These are phyloP conservation scores for Sporothrix protearum DNA, from an alignment of 2,329 filamentous ascomycete species.

Conservation along the genomic window DNA sequence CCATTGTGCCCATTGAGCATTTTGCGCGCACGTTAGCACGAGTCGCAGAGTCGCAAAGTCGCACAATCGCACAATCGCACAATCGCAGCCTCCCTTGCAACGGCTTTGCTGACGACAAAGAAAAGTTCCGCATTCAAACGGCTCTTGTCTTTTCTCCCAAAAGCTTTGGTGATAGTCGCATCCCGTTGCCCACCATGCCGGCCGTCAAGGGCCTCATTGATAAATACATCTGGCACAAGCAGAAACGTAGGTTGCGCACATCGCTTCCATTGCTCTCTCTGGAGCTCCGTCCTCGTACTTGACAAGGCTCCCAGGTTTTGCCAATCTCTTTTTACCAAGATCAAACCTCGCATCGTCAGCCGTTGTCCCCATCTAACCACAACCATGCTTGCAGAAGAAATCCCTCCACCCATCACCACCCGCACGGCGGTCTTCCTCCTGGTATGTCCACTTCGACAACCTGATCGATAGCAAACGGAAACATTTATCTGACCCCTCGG, in stretches of 20 bases:
- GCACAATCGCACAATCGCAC: not conserved
- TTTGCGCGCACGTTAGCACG: not conserved
- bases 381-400: conserved; percentile 19
- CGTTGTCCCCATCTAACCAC: not conserved
- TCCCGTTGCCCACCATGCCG: conserved; percentile 26
- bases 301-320: not conserved
- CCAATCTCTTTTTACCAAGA: not conserved
- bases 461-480: no score
- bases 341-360: not conserved
- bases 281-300: not conserved
- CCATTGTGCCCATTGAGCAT: conserved; percentile 13
- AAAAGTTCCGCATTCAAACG: not conserved
- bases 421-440: conserved; percentile 38
- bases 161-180: not conserved
- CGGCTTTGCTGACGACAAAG: not conserved
- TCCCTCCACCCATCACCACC: conserved; percentile 42
- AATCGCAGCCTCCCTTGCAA: not conserved
- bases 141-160: not conserved
- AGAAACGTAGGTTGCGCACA: conserved; percentile 24
- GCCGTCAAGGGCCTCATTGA: conserved; percentile 29
- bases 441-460: conserved; percentile 32
- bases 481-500: not conserved
- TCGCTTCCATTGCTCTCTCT: not conserved
- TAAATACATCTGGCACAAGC: conserved; percentile 29
- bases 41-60: not conserved